Evolutionary conservation across 169 alveolate genomes (phyloP), one percentile per base, ranked within the genome.

Genomic region (Plasmodium sp.): DNA sequence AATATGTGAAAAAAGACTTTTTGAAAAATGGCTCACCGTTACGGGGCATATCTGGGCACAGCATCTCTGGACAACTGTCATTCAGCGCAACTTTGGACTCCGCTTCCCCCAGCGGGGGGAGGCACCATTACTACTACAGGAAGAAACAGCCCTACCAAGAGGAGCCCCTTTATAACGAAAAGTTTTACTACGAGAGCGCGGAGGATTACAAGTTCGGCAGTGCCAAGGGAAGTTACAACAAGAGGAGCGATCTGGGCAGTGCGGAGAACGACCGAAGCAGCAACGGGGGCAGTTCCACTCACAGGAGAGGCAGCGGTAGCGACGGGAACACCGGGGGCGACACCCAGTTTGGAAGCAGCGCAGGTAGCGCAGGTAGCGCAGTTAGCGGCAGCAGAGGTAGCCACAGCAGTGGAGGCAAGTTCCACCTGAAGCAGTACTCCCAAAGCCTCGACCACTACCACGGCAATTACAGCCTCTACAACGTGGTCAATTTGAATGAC

Each of bases 111-210:
- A 33, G 31, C 43, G 14, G 12, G n/a, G 90, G 43, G 27, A 0
- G 22, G 39, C 12, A 7, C 9, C 43, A 36, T 80, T 82, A 58
- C 72, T 82, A 27, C 27, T 82, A 10, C 43, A 82, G 39, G n/a
- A 82, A 58, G 43, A 58, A 56, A 58, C 27, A 22, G 27, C 72
- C 43, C 4, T 82, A 39, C 43, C 16, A 56, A 31, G 90, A 82
- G 62, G 73, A 6, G 27, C 16, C 80, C 16, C 18, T 34, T 54
- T 82, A 82, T 31, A 82, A 82, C 48, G 90, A 82, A 58, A 58
- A 31, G 4, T 82, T 81, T 22, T 81, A 54, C 41, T 31, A 56
- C 72, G 81, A 56, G 67, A 56, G 54, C 31, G 7, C 10, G 7
- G 80, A 82, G 10, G 77, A 22, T 18, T 31, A 51, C 34, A 82